Evolutionary conservation across 2,329 filamentous ascomycete species (phyloP), one percentile per base, ranked within the genome.

Genomic region (Tolypocladium tropicale): DNA sequence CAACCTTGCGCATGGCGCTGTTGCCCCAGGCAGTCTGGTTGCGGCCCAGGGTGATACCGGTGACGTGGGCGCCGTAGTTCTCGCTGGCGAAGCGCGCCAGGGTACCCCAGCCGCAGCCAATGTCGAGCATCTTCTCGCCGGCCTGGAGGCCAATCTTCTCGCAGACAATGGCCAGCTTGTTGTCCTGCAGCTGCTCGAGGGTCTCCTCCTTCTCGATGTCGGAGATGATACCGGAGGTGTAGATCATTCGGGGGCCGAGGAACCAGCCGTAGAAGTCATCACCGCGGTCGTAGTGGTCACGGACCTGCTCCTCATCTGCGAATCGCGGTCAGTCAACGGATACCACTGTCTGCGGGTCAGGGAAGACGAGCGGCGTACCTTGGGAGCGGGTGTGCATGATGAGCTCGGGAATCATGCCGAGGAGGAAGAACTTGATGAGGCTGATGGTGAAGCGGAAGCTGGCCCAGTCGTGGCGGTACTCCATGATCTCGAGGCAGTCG

Each of bases 231-330:
- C 94, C 94, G 53, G 90, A 95, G 53, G 94, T 99, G 79, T 97
- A 97, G 75, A 97, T 90, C 94, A 97, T 99, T 69, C 93, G 92
- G 58, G 93, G 93, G 59, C 94, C 94, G 61, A 97, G 83, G 82
- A 97, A 97, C 91, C 92, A 99, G 71, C 84, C 88, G 79, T 99
- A 99, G 77, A 96, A 96, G 75, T 97, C 94, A 72, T 99, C 91
- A 69, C 94, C 94, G 62, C 91, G 87, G 80, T 97, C 94, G 75
- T 99, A 99, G 78, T 96, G 91, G 73, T 92, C 90, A 70, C 92
- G 90, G 56, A 97, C 92, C 77, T 97, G 94, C 74, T 97, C 93
- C 81, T 96, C 92, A 65, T 97, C 70, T 70, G 48, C 46, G n/a
- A 25, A 30, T 30, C 11, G 2, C 25, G 16, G 46, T 49, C 14